Conservation (phyloP, 305 asterid genomes). For the Ruellia speciosa region DNA sequence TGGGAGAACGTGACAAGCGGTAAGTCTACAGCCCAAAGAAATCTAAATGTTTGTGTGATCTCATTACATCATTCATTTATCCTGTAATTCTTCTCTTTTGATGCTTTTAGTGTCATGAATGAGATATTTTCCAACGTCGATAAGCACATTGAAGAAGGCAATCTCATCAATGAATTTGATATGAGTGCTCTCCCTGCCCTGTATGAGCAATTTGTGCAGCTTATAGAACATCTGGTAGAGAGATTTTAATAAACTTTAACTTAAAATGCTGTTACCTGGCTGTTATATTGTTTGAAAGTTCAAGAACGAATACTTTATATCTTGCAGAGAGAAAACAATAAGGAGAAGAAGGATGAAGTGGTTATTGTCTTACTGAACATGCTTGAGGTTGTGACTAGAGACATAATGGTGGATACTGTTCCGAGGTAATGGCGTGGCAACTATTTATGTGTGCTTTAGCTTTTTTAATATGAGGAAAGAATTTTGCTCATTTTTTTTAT, state of each 20-base stretch:
- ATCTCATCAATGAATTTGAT: constrained; percentile 47
- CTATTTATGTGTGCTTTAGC: constrained; percentile 12
- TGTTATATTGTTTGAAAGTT: constrained; percentile 11
- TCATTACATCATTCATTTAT: constrained; percentile 12
- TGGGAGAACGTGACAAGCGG: constrained; percentile 69
- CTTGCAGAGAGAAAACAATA: constrained; percentile 62
- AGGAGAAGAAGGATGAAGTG: constrained; percentile 80
- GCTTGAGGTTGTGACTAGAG: constrained; percentile 93
- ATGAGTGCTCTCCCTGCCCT: constrained; percentile 84
- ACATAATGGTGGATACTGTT: constrained; percentile 78
- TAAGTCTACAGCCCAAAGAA: constrained; percentile 32
- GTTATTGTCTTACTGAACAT: constrained; percentile 87
- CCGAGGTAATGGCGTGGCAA: constrained; percentile 46
- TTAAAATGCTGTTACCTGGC: constrained; percentile 8
- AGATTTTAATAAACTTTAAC: constrained; percentile 18
- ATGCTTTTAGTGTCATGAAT: constrained; percentile 47
- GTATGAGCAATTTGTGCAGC: constrained; percentile 71
- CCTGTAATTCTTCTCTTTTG: constrained; percentile 15
- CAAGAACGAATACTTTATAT: constrained; percentile 11
- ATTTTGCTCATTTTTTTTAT: constrained; percentile 21
- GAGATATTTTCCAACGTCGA: constrained; percentile 77
- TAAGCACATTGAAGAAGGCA: constrained; percentile 49
- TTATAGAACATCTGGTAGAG: constrained; percentile 74
- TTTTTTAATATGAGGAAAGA: constrained; percentile 14
- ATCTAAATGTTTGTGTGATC: constrained; percentile 4